Evolutionary conservation across 2,329 filamentous ascomycete species (phyloP).

Genomic region (Cercospora zeina): DNA sequence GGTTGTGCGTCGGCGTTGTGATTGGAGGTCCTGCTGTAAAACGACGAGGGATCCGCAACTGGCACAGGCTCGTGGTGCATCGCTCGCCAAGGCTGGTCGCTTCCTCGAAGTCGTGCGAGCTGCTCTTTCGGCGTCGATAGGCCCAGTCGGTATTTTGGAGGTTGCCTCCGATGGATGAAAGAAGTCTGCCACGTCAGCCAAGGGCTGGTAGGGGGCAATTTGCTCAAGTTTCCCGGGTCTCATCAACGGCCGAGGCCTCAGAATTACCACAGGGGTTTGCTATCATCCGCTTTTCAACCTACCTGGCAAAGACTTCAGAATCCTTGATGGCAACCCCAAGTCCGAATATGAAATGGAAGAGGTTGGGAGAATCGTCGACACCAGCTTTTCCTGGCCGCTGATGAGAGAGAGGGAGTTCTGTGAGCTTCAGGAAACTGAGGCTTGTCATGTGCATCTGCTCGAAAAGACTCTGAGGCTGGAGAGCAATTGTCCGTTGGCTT

Average conservation of each 20-base stretch:
- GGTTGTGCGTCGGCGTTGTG: not conserved
- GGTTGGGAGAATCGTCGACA: not conserved
- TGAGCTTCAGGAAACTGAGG: not conserved
- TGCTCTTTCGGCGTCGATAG: not conserved
- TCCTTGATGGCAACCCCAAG: not conserved
- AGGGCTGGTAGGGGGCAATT: too few species aligned
- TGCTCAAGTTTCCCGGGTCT: too few species aligned
- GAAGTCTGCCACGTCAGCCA: not conserved
- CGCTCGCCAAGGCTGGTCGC: not conserved
- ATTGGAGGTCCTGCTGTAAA: not conserved
- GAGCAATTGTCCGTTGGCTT: too few species aligned
- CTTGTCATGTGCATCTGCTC: not conserved
- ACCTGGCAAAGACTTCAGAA: not conserved
- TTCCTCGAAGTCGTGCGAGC: not conserved
- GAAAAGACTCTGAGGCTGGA: conserved; percentile 2
- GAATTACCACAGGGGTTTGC: too few species aligned
- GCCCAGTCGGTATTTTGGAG: not conserved
- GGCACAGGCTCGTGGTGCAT: not conserved
- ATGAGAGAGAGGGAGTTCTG: not conserved
- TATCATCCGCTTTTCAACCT: not conserved
- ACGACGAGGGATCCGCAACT: not conserved
- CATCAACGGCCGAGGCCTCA: too few species aligned
- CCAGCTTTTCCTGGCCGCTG: not conserved
- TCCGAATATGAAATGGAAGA: not conserved
- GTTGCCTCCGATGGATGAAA: not conserved